Base-by-base conservation (phyloP, 371 early-diverging fungal species). In the Rhizopus microsporus region DNA sequence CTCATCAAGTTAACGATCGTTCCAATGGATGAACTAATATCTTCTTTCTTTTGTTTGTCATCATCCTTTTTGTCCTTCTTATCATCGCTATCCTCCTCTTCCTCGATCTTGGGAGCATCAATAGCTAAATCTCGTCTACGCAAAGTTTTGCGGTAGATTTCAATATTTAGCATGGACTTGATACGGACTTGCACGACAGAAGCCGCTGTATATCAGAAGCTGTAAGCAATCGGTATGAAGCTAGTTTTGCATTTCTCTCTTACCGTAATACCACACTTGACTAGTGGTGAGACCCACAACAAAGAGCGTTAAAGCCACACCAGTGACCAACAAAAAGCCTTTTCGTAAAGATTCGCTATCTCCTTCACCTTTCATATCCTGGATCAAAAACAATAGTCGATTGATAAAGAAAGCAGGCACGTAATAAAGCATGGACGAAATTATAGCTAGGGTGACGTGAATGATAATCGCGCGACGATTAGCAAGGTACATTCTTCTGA, bases 1-100 rank as follows among this genome's bases (percentile, higher is more conserved):
- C 93, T 88, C 70, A 95, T 88, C 54, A 96, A 63, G 65, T 91
- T 96, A 62, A 89, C 89, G 53, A 96, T 81, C 29, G 83, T 85
- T 23, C 95, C 95, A 4, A 81, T 70, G 2, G 75, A 72, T n/a
- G 81, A 71, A 5, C 68, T 67, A 2, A 67, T 58, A 34, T 69
- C 71, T 12, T 69, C 68, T 3, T 65, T 62, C 40, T 60, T 56
- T 5, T 74, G 69, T 29, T 70, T 68, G 0, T 61, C 59, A 2
- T 43, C 47, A 0, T 43, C 40, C 2, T 54, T 54, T n/a, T 60
- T 46, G 23, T 55, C 68, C 0, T 48, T 51, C 1, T 32, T 43
- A 7, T 52, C 39, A 0, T 59, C 47, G 6, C 63, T 57, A 7
- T 62, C 45, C 7, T 54, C 57, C 13, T 57, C 62, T 16, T 68